Percentiles rank a stretch among this genome's conserved stretches.
Evolutionary conservation across 2,329 filamentous ascomycete species (phyloP).

Genomic region (Aspergillus melleus): DNA sequence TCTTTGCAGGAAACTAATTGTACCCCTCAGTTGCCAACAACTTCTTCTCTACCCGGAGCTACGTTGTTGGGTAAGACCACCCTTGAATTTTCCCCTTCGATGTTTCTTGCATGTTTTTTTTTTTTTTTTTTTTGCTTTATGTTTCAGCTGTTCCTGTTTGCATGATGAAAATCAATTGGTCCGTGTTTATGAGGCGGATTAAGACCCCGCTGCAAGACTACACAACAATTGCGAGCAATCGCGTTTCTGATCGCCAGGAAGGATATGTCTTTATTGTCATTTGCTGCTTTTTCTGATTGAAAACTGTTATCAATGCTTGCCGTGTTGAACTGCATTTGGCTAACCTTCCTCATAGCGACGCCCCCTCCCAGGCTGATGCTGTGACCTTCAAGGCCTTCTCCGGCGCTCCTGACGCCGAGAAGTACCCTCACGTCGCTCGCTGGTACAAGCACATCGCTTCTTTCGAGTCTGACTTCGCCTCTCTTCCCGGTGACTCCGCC

Average conservation of each 20-base stretch:
- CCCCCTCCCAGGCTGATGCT: constrained; percentile 91
- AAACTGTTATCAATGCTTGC: neutral
- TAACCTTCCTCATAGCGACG: constrained; percentile 48
- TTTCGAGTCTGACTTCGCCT: constrained; percentile 89
- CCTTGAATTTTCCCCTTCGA: constrained; percentile 22
- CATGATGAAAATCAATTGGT: constrained; percentile 86
- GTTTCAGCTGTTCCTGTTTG: constrained; percentile 25
- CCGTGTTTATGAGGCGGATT: constrained; percentile 94
- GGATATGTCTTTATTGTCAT: constrained; percentile 3
- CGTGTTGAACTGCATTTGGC: constrained; percentile 11
- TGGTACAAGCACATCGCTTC: constrained; percentile 99
- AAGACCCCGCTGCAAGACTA: constrained; percentile 86
- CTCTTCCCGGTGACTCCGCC: constrained; percentile 85
- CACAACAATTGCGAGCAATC: constrained; percentile 68
- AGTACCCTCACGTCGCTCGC: constrained; percentile 90
- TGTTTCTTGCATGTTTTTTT: constrained; percentile 11
- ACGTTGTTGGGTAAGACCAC: constrained; percentile 73
- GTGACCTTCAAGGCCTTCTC: constrained; percentile 89
- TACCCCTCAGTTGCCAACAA: constrained; percentile 45
- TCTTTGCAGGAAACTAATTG: constrained; percentile 27
- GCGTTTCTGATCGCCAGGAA: constrained; percentile 67
- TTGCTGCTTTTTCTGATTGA: constrained; percentile 10
- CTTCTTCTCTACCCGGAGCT: constrained; percentile 64
- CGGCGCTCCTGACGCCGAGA: constrained; percentile 71
- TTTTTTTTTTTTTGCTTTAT: constrained; percentile 2